These are phyloP conservation scores for Verticillium isaacii DNA, from an alignment of 2,329 filamentous ascomycete species.

Conservation along the genomic window DNA sequence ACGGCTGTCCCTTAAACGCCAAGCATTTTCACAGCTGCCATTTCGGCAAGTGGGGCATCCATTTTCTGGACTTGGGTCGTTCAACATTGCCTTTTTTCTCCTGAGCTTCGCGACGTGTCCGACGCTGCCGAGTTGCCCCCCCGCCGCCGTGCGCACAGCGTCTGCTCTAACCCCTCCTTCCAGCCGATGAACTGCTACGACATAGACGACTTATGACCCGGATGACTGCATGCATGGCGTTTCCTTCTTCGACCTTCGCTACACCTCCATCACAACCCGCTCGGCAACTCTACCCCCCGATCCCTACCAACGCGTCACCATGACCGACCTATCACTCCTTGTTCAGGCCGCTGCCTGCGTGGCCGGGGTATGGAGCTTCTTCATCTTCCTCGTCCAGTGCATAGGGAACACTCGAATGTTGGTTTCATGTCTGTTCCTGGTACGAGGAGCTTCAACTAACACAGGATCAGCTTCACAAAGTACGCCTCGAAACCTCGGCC, in stretches of 20 bases:
- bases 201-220: not conserved
- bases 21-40: not conserved
- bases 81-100: not conserved
- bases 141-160: not conserved
- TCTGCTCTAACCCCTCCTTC: not conserved
- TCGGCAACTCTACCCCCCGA: not conserved
- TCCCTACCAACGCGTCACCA: not conserved
- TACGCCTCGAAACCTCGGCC: conserved; percentile 45
- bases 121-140: not conserved
- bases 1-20: not conserved
- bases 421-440: conserved; percentile 12
- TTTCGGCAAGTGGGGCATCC: not conserved
- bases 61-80: not conserved
- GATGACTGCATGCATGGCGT: not conserved
- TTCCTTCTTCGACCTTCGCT: not conserved
- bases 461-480: conserved; percentile 39
- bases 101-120: not conserved
- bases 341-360: conserved; percentile 36
- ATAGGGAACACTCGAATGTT: conserved; percentile 56
- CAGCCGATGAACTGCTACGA: not conserved
- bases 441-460: not conserved
- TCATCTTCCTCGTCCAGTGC: conserved; percentile 48
- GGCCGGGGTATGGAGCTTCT: conserved; percentile 47
- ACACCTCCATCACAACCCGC: not conserved
- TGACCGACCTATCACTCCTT: conserved; percentile 14